Percentiles rank a stretch among this genome's conserved stretches.
Evolutionary conservation across 202 grass and related monocot species (phyloP).

Genomic region (Carex sylvatica): DNA sequence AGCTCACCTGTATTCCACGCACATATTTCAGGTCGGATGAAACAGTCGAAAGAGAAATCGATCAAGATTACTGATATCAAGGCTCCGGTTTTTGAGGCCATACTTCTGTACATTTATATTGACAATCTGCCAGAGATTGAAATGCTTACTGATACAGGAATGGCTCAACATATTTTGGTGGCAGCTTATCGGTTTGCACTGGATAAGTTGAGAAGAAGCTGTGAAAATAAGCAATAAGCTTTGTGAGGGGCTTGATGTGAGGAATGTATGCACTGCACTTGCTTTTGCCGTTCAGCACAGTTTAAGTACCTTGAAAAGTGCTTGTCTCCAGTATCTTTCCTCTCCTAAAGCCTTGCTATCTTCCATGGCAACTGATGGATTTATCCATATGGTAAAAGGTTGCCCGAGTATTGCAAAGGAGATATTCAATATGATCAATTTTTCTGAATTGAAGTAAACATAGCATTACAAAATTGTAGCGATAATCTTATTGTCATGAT

Average conservation of each 20-base stretch:
- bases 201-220: neutral
- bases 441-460: neutral
- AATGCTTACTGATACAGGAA: neutral
- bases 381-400: neutral
- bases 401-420: neutral
- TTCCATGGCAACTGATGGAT: neutral
- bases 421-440: neutral
- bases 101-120: neutral
- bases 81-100: neutral
- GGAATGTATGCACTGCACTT: neutral
- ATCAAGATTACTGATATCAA: neutral
- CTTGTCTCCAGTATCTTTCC: neutral
- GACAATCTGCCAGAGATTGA: neutral
- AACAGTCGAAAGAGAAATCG: neutral
- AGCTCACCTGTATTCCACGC: neutral
- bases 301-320: neutral
- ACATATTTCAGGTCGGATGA: neutral
- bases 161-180: neutral
- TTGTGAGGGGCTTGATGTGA: neutral
- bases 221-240: neutral
- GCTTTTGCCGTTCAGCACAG: neutral
- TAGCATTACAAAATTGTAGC: neutral
- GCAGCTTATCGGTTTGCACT: neutral
- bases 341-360: neutral
- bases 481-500: no score